Base-by-base conservation (phyloP, 2,329 filamentous ascomycete genomes). In the Whalleya microplaca region DNA sequence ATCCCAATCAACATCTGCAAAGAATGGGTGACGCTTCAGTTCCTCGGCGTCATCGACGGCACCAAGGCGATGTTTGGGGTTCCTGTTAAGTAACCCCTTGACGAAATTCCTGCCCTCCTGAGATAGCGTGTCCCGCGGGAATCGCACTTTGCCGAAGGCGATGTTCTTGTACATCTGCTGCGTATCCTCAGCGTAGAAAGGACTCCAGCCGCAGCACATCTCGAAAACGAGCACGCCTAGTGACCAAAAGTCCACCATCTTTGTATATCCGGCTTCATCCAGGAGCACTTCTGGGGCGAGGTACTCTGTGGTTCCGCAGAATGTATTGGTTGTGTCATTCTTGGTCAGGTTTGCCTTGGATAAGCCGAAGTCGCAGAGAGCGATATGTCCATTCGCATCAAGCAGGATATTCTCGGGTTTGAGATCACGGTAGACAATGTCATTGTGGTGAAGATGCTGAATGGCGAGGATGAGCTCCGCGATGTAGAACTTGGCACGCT, bases 131-230 rank as follows among this genome's bases (percentile, higher is more conserved):
- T 99, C 95, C 64, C 93, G 86, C 7, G 95, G 95, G 74, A 99
- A 99, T 59, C 95, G 85, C 55, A 99, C 95, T 73, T 99, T 99
- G 72, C 95, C 95, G 71, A 99, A 99, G 0, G 95, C 95, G 72
- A 99, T 99, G 78, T 99, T 99, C 81, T 99, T 99, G 81, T 99
- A 99, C 95, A 99, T 99, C 74, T 99, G 95, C 75, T 99, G 95
- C 0, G 95, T 99, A 71, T 99, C 95, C 71, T 99, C 95, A 54
- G 95, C 95, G 68, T 98, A 99, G 77, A 99, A 99, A 0, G 95
- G 95, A 69, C 92, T 97, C 95, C 95, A 99, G 32, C 95, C 95
- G 69, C 95, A 99, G 79, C 95, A 99, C 95, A 99, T 99, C 75
- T 99, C 95, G 69, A 99, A 99, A 1, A 99, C 95, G 52, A 99